Conservation (phyloP, 257 asterid species). For the Haberlea rhodopensis region DNA sequence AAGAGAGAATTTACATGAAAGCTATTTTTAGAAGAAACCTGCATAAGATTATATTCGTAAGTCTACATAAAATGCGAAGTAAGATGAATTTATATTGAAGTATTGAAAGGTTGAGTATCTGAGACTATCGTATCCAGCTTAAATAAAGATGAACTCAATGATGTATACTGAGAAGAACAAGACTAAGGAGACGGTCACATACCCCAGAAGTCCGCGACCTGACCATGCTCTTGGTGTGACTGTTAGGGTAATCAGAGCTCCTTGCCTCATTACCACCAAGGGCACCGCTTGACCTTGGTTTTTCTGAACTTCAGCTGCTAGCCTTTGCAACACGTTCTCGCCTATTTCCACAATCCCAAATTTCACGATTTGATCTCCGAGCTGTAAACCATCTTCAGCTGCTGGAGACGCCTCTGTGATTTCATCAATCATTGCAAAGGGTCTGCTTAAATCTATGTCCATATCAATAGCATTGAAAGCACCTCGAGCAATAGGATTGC, state of each 20-base stretch:
- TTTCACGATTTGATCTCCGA: slow-evolving; percentile 90
- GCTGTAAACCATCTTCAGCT: slow-evolving; percentile 91
- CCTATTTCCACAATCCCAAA: slow-evolving; percentile 78
- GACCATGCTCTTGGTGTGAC: slow-evolving; percentile 87
- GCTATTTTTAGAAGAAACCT: too few species aligned
- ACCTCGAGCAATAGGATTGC: slow-evolving; percentile 29
- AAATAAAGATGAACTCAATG: background rate
- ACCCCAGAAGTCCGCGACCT: slow-evolving; percentile 95
- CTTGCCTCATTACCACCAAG: slow-evolving; percentile 75
- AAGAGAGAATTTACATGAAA: too few species aligned
- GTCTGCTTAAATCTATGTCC: slow-evolving; percentile 55
- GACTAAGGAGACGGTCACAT: slow-evolving; percentile 18
- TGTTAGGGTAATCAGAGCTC: slow-evolving; percentile 46
- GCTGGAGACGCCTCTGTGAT: slow-evolving; percentile 89
- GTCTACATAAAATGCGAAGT: too few species aligned
- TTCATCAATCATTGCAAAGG: slow-evolving; percentile 88
- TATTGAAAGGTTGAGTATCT: too few species aligned
- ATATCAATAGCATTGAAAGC: slow-evolving; percentile 52
- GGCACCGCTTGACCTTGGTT: slow-evolving; percentile 56
- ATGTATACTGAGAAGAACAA: slow-evolving; percentile 12
- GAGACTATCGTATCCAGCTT: background rate
- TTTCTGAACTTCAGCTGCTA: slow-evolving; percentile 74
- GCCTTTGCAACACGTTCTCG: slow-evolving; percentile 62
- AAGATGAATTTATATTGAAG: too few species aligned
- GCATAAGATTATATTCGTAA: too few species aligned